A percentile compares a stretch with the other conserved stretches of the same genome.
These are phyloP conservation scores for Nematocida sp. DNA, from an alignment of 371 early-diverging fungal genomes.

Conservation along the genomic window DNA sequence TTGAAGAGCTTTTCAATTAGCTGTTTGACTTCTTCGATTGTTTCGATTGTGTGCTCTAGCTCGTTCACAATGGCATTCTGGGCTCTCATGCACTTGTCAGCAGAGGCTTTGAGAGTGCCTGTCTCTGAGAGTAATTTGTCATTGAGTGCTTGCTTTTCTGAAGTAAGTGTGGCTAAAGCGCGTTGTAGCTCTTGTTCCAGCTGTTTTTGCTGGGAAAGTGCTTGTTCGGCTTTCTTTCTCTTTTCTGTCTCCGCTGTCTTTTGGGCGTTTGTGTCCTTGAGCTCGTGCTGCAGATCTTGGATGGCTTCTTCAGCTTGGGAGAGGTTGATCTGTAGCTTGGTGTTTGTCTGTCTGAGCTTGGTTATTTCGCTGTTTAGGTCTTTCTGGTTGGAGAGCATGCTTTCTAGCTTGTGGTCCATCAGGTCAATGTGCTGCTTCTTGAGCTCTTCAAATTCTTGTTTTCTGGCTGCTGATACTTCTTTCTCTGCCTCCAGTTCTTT, in stretches of 20 bases:
- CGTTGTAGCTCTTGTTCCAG: neutral
- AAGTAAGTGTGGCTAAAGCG: neutral
- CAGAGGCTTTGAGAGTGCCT: neutral
- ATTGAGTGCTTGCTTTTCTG: neutral
- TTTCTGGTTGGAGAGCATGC: constrained; percentile 49
- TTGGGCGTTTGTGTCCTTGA: constrained; percentile 14
- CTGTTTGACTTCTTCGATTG: neutral
- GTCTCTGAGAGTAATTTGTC: neutral
- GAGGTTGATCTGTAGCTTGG: constrained; percentile 37
- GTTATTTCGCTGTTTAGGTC: constrained; percentile 39
- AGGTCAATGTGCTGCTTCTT: constrained; percentile 46
- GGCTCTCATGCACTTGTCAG: neutral
- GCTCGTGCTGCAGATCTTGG: neutral
- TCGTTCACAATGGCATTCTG: neutral
- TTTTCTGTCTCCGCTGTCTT: constrained; percentile 17
- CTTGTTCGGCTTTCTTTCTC: neutral
- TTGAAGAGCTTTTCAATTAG: neutral
- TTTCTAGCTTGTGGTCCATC: constrained; percentile 52
- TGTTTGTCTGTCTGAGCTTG: constrained; percentile 34
- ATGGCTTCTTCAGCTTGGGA: neutral
- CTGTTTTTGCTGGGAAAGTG: neutral
- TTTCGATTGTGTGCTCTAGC: neutral
- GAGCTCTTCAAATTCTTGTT: constrained; percentile 11
- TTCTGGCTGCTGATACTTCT: neutral
- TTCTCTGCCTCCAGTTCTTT: constrained; percentile 28